Conservation (phyloP, 371 early-diverging fungal genomes). For the Mortierella sp. region DNA sequence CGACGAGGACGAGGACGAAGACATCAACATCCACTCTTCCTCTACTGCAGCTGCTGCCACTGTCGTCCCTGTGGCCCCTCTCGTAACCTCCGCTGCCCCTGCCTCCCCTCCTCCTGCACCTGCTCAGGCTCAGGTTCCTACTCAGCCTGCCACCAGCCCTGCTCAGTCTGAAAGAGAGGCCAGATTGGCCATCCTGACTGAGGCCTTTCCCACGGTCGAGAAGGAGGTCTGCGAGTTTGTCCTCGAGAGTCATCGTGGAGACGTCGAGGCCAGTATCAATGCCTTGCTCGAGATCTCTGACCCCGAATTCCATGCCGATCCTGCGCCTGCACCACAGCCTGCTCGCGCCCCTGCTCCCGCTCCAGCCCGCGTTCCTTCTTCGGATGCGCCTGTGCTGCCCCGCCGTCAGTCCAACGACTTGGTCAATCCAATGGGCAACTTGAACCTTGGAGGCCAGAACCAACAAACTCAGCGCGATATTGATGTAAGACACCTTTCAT, state of each 20-base stretch:
- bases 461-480: slow-evolving; percentile 28
- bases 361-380: background rate
- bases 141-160: slow-evolving; percentile 16
- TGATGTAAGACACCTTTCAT: slow-evolving; percentile 36
- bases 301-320: slow-evolving; percentile 47
- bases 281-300: slow-evolving; percentile 57
- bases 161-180: slow-evolving; percentile 39
- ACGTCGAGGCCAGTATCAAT: slow-evolving; percentile 56
- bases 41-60: slow-evolving; percentile 8
- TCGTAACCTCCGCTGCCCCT: background rate
- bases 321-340: slow-evolving; percentile 22
- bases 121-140: background rate
- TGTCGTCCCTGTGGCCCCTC: background rate
- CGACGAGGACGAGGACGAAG: slow-evolving; percentile 25
- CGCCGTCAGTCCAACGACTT: slow-evolving; percentile 26
- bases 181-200: slow-evolving; percentile 49
- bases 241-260: slow-evolving; percentile 53
- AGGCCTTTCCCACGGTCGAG: slow-evolving; percentile 55
- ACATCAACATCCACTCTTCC: slow-evolving; percentile 8
- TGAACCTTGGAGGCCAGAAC: slow-evolving; percentile 31
- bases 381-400: slow-evolving; percentile 35
- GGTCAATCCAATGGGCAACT: slow-evolving; percentile 11
- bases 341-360: slow-evolving; percentile 9
- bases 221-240: slow-evolving; percentile 58
- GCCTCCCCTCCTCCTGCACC: slow-evolving; percentile 10